Base-by-base conservation (phyloP, 108 stramenopile species). In the Cylindrotheca closterium region DNA sequence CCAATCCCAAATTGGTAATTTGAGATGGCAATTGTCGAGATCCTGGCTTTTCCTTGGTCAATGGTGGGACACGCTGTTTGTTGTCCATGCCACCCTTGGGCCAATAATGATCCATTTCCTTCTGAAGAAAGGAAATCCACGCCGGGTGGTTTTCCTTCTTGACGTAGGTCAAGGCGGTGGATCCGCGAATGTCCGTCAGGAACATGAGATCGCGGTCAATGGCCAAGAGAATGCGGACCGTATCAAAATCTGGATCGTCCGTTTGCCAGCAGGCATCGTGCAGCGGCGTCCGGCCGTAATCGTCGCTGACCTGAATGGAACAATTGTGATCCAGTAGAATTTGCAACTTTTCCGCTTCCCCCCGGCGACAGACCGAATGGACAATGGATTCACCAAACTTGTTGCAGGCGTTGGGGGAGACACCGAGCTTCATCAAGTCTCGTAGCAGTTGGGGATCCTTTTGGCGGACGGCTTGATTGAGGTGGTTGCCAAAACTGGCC, bases 311-410 rank as follows among this genome's bases (percentile, higher is more conserved):
- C 15, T 42, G 37, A 10, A 42, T 7, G 15, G 10, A 42, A 42
- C 37, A 42, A 10, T 60, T 51, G 3, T 29, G 63, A 10, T 7
- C 37, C 0, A 83, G 22, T 30, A 89, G 45, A 4, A 77, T 53
- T 22, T 60, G 58, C 2, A 88, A 67, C 32, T 76, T 50, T 22
- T 74, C 56, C 46, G 58, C 31, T 51, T 85, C 66, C 0, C 83
- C 85, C 22, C 80, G 70, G 15, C 88, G 82, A 55, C 86, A 88
- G 17, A 81, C 83, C 58, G 76, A 79, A 63, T 89, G 92, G 15
- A 89, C 71, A 19, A 90, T 66, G 18, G 85, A 87, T 64, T 93
- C 92, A 2, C 84, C 85, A 57, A 84, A 88, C 25, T 70, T 77
- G 56, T 96, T 96, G 77, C 92, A 93, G 8, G 33, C 31, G 7